A percentile compares a stretch with the other conserved stretches of the same genome.
Conservation (phyloP, 495 filamentous ascomycete species). For the Penicillium malachiteum region DNA sequence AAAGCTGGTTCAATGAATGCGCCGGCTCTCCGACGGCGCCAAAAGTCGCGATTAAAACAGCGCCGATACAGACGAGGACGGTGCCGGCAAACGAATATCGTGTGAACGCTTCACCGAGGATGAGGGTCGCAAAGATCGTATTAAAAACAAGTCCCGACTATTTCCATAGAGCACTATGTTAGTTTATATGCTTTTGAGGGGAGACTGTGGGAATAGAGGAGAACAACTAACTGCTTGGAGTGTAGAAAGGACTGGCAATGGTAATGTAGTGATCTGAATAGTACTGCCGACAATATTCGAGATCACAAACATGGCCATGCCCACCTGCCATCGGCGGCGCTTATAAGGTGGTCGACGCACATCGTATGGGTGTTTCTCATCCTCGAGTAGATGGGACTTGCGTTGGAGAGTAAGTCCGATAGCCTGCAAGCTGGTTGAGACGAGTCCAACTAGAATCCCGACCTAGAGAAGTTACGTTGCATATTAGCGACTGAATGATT, state of each 20-base stretch:
- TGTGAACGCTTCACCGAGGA: conserved; percentile 93
- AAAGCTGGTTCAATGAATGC: conserved; percentile 78
- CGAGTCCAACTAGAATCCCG: conserved; percentile 86
- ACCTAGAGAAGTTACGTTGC: conserved; percentile 50
- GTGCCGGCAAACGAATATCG: conserved; percentile 87
- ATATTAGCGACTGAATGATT: conserved; percentile 10
- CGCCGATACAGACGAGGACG: conserved; percentile 79
- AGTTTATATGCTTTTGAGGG: neutral
- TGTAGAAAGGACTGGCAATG: conserved; percentile 90
- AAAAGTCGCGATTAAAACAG: conserved; percentile 87
- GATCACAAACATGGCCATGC: conserved; percentile 95
- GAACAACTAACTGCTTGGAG: conserved; percentile 70
- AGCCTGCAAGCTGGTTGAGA: conserved; percentile 92
- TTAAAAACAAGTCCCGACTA: conserved; percentile 94
- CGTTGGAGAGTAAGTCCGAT: conserved; percentile 96
- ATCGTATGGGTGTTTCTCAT: conserved; percentile 82
- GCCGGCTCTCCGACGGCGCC: conserved; percentile 95
- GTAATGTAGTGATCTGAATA: conserved; percentile 96
- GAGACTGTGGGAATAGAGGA: neutral
- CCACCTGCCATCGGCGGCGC: conserved; percentile 92
- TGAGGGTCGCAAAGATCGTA: conserved; percentile 91
- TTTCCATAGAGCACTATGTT: neutral
- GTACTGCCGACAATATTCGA: conserved; percentile 92
- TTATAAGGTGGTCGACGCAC: conserved; percentile 81
- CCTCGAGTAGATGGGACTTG: conserved; percentile 97